phyloP scores from a whole-genome alignment of 2,329 filamentous ascomycete genomes.

The Colletotrichum sp. region DNA sequence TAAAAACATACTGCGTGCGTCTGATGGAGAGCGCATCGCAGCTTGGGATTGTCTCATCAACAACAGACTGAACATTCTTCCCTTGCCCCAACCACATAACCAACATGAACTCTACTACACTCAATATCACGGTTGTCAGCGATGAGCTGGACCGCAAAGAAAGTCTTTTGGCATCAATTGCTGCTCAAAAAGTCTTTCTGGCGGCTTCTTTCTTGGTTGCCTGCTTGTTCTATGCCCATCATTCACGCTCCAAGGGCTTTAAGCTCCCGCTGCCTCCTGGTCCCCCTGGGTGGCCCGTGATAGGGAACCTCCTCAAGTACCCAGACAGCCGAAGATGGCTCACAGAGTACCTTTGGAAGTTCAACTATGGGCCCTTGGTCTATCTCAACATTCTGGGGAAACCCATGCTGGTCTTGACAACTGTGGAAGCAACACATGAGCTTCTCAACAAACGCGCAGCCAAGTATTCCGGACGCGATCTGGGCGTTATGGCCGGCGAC shows the following conservation, averaged over 20 bases:
- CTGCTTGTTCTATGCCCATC: background rate
- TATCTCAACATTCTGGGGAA: background rate
- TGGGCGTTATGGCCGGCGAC: background rate
- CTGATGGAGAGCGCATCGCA: background rate
- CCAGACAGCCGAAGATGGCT: background rate
- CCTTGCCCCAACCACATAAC: background rate
- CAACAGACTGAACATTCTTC: background rate
- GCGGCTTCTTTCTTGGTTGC: background rate
- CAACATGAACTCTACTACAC: background rate
- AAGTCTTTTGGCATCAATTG: background rate
- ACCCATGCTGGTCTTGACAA: background rate
- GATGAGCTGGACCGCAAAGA: background rate
- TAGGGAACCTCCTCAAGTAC: background rate
- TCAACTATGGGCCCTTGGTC: background rate
- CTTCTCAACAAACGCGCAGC: background rate
- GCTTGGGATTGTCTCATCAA: background rate
- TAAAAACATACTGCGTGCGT: background rate
- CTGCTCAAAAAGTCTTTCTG: background rate
- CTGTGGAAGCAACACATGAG: constrained; percentile 3
- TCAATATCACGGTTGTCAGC: background rate
- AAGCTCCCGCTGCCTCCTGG: background rate
- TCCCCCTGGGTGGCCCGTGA: background rate
- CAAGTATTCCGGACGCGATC: background rate
- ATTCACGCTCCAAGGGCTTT: background rate
- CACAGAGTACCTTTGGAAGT: background rate